Conservation (phyloP, 2,329 filamentous ascomycete genomes). For the Rosellinia necatrix region DNA sequence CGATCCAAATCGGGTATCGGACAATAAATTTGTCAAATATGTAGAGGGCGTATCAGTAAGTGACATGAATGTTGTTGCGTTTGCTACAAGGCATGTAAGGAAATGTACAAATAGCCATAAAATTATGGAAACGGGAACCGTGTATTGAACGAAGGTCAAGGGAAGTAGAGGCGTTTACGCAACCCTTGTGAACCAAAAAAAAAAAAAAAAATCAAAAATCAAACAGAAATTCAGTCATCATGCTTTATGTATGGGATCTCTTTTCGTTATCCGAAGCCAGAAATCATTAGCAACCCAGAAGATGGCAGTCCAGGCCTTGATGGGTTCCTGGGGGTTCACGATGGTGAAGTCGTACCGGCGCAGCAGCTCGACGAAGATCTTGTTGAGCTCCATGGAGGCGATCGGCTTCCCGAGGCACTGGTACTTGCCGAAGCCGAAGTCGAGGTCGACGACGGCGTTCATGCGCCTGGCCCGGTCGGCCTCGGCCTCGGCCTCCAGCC, state of each 20-base stretch:
- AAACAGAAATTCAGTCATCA: background rate
- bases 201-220: no score
- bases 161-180: no score
- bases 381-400: conserved; percentile 50
- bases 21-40: no score
- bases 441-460: conserved; percentile 43
- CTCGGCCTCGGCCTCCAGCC: conserved; percentile 46
- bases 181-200: no score
- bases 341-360: conserved; percentile 34
- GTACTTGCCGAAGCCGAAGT: conserved; percentile 47
- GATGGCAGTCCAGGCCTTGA: conserved; percentile 30
- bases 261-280: conserved; percentile 32
- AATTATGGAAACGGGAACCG: background rate
- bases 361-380: conserved; percentile 45
- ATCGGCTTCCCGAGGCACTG: conserved; percentile 50
- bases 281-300: conserved; percentile 35
- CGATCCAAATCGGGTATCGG: no score
- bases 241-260: background rate
- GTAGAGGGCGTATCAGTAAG: no score
- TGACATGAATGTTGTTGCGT: no score
- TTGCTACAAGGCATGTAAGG: no score
- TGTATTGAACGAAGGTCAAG: background rate
- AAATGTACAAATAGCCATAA: background rate
- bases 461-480: conserved; percentile 38
- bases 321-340: conserved; percentile 30